Conservation (phyloP, 495 filamentous ascomycete species). For the Jackrogersella multiformis region DNA sequence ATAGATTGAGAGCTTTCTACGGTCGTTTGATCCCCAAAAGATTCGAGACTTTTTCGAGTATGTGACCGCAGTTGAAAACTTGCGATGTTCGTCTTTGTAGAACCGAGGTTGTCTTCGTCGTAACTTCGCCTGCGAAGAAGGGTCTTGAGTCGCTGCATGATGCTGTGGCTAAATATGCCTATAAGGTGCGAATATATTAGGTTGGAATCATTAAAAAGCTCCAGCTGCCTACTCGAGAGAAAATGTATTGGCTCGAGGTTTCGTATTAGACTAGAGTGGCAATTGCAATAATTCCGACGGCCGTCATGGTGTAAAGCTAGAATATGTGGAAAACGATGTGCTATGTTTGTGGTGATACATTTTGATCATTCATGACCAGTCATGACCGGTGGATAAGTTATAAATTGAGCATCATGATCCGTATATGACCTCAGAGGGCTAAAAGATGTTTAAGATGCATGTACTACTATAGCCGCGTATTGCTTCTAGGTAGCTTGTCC, state of each 20-base stretch:
- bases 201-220: too few relatives aligned
- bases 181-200: neutral
- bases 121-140: slow-evolving; percentile 13
- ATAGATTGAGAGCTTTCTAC: neutral
- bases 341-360: neutral
- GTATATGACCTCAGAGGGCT: too few relatives aligned
- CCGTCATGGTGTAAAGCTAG: neutral
- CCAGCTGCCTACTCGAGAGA: neutral
- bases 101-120: neutral
- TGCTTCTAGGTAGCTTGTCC: too few relatives aligned
- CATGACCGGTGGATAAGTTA: neutral
- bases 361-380: neutral
- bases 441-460: too few relatives aligned
- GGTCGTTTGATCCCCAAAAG: neutral
- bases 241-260: neutral
- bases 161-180: neutral
- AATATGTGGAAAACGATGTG: neutral
- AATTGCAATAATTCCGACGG: neutral
- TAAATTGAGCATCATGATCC: neutral
- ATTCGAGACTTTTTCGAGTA: neutral
- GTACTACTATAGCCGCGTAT: too few relatives aligned
- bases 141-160: slow-evolving; percentile 21
- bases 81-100: neutral
- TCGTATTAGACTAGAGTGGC: neutral
- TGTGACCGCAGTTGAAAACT: neutral